These are phyloP conservation scores for Rostrohypoxylon terebratum DNA, from an alignment of 495 filamentous ascomycete genomes.

Conservation along the genomic window DNA sequence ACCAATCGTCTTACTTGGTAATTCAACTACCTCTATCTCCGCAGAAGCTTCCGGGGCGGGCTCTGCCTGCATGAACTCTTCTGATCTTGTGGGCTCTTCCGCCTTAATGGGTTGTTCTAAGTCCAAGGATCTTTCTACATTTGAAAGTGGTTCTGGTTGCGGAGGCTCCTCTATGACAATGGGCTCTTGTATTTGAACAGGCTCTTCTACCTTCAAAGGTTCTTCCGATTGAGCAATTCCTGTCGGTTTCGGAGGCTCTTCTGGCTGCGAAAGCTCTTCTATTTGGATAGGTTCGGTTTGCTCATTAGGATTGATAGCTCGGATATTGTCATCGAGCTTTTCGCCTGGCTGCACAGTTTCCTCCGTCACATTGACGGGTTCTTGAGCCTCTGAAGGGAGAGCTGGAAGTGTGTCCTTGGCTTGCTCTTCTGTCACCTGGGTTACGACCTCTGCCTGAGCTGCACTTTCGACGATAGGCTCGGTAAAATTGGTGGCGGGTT, in stretches of 20 bases:
- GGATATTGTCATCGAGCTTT: neutral
- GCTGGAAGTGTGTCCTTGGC: neutral
- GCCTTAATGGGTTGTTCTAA: neutral
- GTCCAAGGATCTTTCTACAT: neutral
- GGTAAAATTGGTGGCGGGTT: neutral
- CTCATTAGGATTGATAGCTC: neutral
- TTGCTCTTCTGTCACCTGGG: neutral
- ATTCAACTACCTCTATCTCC: neutral
- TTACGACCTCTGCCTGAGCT: neutral
- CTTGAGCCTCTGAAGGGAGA: neutral
- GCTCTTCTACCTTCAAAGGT: neutral
- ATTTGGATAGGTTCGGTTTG: neutral
- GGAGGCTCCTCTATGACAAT: neutral
- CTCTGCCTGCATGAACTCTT: neutral
- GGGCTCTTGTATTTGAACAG: conserved; percentile 4
- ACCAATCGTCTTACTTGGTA: neutral
- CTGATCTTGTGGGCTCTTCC: neutral
- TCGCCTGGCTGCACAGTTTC: neutral
- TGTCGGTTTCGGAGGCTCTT: neutral
- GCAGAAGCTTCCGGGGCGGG: neutral
- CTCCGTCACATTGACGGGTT: neutral
- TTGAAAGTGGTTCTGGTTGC: neutral
- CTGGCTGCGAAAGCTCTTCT: neutral
- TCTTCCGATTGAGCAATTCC: neutral
- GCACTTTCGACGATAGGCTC: neutral